These are phyloP conservation scores for Spatholobus suberectus DNA, from an alignment of 306 rosid genomes.

Conservation along the genomic window DNA sequence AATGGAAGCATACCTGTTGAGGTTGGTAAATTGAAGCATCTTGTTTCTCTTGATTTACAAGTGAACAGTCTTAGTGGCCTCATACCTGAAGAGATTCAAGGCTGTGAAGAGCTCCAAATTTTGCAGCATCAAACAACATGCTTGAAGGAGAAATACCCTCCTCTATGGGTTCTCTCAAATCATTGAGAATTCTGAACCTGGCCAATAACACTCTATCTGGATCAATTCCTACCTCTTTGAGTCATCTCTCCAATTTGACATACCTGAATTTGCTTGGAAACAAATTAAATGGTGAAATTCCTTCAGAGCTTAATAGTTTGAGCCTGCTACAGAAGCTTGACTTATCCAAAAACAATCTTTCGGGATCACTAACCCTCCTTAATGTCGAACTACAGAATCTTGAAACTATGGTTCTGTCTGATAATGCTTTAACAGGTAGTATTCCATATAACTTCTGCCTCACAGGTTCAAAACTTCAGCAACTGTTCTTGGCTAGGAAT, in stretches of 20 bases:
- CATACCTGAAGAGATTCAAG: conserved; percentile 65
- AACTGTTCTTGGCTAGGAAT: conserved; percentile 69
- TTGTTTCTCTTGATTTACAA: conserved; percentile 71
- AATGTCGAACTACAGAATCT: conserved; percentile 51
- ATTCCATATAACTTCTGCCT: conserved; percentile 70
- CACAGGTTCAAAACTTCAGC: conserved; percentile 53
- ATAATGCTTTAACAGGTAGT: conserved; percentile 69
- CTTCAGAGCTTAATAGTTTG: conserved; percentile 64
- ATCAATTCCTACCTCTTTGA: conserved; percentile 59
- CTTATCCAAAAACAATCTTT: conserved; percentile 72
- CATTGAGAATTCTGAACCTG: conserved; percentile 67
- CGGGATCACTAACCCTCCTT: conserved; percentile 61
- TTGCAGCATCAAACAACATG: conserved; percentile 76
- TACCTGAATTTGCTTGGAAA: conserved; percentile 81
- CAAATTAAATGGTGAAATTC: conserved; percentile 64
- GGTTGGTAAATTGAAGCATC: conserved; percentile 71
- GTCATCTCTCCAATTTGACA: conserved; percentile 57
- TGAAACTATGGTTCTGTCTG: conserved; percentile 63
- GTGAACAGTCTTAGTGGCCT: conserved; percentile 60
- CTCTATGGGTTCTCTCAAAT: conserved; percentile 58
- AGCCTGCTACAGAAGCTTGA: conserved; percentile 67
- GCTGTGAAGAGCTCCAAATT: conserved; percentile 65
- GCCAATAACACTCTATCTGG: conserved; percentile 84
- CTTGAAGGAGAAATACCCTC: conserved; percentile 69
- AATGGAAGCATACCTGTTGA: conserved; percentile 77